Base-by-base conservation (phyloP, 73 alveolate genomes). In the Effrenium voratum region DNA sequence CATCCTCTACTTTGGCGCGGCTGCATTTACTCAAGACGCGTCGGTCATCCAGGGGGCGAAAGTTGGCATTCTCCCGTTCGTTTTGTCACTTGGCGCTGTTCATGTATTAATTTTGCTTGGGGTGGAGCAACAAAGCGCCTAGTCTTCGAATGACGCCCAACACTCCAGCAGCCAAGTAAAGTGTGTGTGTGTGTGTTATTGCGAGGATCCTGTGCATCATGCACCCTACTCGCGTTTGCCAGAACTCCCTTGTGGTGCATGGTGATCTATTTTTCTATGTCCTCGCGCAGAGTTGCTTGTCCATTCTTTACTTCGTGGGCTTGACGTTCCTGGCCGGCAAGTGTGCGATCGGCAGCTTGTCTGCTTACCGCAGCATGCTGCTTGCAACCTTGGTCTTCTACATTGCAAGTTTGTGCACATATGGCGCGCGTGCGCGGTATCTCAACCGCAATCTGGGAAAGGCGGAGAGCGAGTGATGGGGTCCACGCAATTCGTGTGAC, bases 141-240 rank as follows among this genome's bases (percentile, higher is more conserved):
- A n/a, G n/a, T n/a, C n/a, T n/a, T n/a, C n/a, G n/a, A n/a, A n/a
- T n/a, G n/a, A n/a, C n/a, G n/a, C n/a, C n/a, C n/a, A n/a, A n/a
- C n/a, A n/a, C n/a, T n/a, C n/a, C n/a, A n/a, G 73, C 30, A 19
- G 73, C 73, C 22, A 59, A 59, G 73, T 26, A 26, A 0, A 10
- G 30, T 16, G 30, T 0, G 36, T 19, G 73, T 59, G 73, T 59
- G 73, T 0, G 73, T 19, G 73, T 59, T 59, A 59, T 59, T n/a
- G 34, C 38, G 43, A 90, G 97, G 97, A 92, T 92, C 30, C 63
- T 92, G 5, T 52, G 91, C 57, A 57, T 92, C 81, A 92, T 92
- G 98, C 98, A 92, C 34, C 98, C 98, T 34, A 76, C 98, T 41
- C 79, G 98, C 4, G 98, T 92, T 3, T 92, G 90, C 47, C 98